Base-by-base conservation (phyloP, 1,284 basidiomycete species). In the Trametes hirsuta region DNA sequence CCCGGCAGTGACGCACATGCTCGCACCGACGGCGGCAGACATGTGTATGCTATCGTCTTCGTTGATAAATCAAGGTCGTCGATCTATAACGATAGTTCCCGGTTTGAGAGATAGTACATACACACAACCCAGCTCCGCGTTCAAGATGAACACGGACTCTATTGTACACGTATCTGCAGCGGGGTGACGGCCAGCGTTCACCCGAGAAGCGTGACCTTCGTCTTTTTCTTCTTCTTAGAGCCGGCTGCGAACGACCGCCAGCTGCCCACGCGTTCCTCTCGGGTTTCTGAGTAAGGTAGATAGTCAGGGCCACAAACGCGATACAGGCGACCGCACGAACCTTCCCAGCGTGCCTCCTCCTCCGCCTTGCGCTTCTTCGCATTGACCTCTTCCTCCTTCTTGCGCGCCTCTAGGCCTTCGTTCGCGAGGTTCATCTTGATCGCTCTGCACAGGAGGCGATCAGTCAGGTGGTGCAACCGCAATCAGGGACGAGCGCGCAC, bases 391-490 rank as follows among this genome's bases (percentile, higher is more conserved):
- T 91, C 91, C 58, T 94, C 91, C 72, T 93, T 93, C 79, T 88
- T 91, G 66, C 85, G 81, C 9, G 91, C 91, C 71, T 94, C 91
- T 3, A 92, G 76, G 12, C 91, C 91, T 74, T 94, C 91, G 67
- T 94, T 94, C 3, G 91, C 91, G 49, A 93, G 75, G 69, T 93
- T 93, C 86, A 93, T 87, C 77, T 93, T 93, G 65, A 93, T 76
- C 2, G 91, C 90, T 69, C 91, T 93, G 61, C n/a, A 30, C 30
- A 37, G 18, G 5, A 34, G 2, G 21, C 24, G 5, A 49, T 55
- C 21, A 51, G 25, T 21, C 10, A 5, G 21, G 18, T 37, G 22
- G 57, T 35, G 53, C 54, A 37, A 47, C 51, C 59, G 14, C 24
- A 15, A 22, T 25, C n/a, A 50, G 48, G 34, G 40, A 47, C 37